phyloP scores from a whole-genome alignment of 2,329 filamentous ascomycete species.

The Aplosporella prunicola region DNA sequence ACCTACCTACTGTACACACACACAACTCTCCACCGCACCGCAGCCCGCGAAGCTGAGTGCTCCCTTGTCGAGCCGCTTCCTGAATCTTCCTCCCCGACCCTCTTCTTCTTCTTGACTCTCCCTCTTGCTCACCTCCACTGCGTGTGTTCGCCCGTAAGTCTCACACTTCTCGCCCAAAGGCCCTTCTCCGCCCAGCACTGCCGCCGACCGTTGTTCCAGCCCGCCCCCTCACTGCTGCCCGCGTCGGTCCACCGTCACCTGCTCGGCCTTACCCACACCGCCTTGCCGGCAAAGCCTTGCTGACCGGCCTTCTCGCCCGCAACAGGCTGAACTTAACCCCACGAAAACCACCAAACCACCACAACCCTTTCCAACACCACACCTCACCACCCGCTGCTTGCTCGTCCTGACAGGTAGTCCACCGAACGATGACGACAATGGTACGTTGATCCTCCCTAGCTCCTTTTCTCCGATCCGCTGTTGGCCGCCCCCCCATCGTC shows the following conservation, averaged over 20 bases:
- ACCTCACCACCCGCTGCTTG: slow-evolving; percentile 10
- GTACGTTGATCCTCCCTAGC: slow-evolving; percentile 35
- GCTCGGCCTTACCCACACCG: slow-evolving; percentile 31
- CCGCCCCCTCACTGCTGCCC: slow-evolving; percentile 13
- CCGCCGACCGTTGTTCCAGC: not conserved
- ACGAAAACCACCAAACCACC: slow-evolving; percentile 17
- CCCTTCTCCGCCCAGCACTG: slow-evolving; percentile 15
- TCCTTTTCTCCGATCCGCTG: slow-evolving; percentile 23
- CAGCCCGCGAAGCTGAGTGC: not conserved
- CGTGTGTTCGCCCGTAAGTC: too few species aligned
- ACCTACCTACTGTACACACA: too few species aligned
- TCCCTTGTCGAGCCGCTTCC: too few species aligned
- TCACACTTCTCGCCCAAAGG: too few species aligned
- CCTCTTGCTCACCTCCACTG: too few species aligned
- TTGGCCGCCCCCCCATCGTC: slow-evolving; percentile 9
- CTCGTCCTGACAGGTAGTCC: slow-evolving; percentile 9
- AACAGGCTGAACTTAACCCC: slow-evolving; percentile 28
- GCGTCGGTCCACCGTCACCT: slow-evolving; percentile 16
- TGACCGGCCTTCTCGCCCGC: slow-evolving; percentile 27
- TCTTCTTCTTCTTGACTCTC: too few species aligned
- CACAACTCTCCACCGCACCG: too few species aligned
- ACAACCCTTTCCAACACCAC: slow-evolving; percentile 17
- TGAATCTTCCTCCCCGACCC: too few species aligned
- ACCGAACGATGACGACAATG: slow-evolving; percentile 52
- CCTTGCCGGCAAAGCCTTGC: slow-evolving; percentile 33